These are phyloP conservation scores for Pythium monospermum DNA, from an alignment of 352 stramenopile species.

Conservation along the genomic window DNA sequence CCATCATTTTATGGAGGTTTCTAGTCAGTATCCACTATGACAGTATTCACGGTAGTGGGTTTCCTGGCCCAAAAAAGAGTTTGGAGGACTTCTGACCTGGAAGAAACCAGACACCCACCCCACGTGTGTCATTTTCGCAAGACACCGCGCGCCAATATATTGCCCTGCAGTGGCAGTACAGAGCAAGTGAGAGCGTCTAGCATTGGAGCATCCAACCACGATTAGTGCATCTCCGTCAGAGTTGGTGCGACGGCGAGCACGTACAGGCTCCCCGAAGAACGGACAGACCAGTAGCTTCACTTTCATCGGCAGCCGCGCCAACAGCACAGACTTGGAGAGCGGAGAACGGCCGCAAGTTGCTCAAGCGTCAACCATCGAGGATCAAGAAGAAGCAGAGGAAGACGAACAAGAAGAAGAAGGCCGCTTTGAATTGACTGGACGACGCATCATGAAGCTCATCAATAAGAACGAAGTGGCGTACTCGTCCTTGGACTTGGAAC, in stretches of 20 bases:
- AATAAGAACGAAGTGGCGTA: conserved; percentile 75
- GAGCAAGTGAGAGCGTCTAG: not conserved
- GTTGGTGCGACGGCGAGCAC: conserved; percentile 3
- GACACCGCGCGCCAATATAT: no score
- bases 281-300: not conserved
- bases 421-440: not conserved
- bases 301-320: not conserved
- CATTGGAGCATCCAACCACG: not conserved
- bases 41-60: no score
- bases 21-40: no score
- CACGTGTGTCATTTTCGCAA: no score
- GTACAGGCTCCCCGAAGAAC: not conserved
- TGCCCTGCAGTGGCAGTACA: no score
- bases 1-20: no score
- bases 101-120: no score
- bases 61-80: no score
- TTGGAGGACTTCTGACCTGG: no score
- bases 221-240: not conserved
- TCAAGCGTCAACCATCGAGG: not conserved
- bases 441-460: conserved; percentile 48
- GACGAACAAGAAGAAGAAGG: not conserved
- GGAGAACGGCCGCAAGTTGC: no score
- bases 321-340: not conserved
- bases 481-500: conserved; percentile 68
- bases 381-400: not conserved